These are phyloP conservation scores for Dichotomocladium elegans DNA, from an alignment of 371 early-diverging fungal genomes.

Conservation along the genomic window DNA sequence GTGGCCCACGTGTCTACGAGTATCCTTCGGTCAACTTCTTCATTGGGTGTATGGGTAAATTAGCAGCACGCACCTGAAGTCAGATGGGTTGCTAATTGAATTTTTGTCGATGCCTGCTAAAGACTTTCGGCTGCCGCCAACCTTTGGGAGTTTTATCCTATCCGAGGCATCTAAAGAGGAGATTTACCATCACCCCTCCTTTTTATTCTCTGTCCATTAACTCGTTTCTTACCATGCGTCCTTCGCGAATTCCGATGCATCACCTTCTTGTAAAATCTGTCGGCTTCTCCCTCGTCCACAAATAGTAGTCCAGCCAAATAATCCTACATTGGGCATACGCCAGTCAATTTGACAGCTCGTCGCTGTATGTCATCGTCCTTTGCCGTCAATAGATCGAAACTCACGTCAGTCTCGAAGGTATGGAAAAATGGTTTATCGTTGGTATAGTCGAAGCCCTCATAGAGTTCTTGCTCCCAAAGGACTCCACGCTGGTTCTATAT, in stretches of 20 bases:
- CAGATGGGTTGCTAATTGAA: conserved; percentile 71
- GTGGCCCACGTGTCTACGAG: conserved; percentile 70
- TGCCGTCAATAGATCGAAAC: no score
- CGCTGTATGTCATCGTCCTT: no score
- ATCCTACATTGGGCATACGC: conserved; percentile 33
- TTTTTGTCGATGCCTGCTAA: conserved; percentile 63
- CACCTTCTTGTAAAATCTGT: conserved; percentile 69
- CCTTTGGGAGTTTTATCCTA: no score
- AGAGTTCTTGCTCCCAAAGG: conserved; percentile 83
- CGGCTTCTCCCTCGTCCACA: conserved; percentile 81
- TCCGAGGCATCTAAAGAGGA: no score
- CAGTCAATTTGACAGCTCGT: no score
- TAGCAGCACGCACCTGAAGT: conserved; percentile 61
- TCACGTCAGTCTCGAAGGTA: conserved; percentile 80
- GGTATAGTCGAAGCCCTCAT: conserved; percentile 69
- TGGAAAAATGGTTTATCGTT: conserved; percentile 79
- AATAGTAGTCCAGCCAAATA: conserved; percentile 82
- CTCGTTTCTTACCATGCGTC: conserved; percentile 32
- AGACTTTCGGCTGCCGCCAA: conserved; percentile 17
- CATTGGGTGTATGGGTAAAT: no score
- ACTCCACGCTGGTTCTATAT: conserved; percentile 48
- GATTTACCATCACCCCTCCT: no score
- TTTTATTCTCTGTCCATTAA: no score
- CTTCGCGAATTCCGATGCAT: conserved; percentile 41
- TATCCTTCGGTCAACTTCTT: no score